Conservation (phyloP, 73 alveolate genomes). For the Tetrahymena thermophila region DNA sequence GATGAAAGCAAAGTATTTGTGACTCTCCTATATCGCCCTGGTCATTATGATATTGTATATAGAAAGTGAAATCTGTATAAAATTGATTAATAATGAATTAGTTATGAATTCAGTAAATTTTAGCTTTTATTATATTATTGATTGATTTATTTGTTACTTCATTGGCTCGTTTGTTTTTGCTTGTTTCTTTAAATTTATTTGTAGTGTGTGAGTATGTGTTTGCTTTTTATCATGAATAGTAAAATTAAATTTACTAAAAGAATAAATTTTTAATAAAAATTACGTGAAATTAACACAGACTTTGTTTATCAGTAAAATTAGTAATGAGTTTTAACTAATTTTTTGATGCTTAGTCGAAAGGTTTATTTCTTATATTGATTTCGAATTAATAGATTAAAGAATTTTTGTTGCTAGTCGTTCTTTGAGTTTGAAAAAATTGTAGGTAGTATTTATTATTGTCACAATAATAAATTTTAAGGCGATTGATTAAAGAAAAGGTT, state of each 20-base stretch:
- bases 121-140: too few relatives aligned
- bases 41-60: slow-evolving; percentile 56
- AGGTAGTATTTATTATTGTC: not conserved
- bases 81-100: not conserved
- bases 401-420: not conserved
- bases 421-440: not conserved
- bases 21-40: slow-evolving; percentile 49
- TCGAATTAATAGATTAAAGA: too few relatives aligned
- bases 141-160: not conserved
- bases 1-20: slow-evolving; percentile 24
- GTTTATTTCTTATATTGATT: not conserved
- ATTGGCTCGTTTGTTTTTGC: not conserved
- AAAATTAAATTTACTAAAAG: too few relatives aligned
- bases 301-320: not conserved
- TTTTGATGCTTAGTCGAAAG: not conserved
- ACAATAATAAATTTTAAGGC: not conserved
- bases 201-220: not conserved
- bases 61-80: not conserved
- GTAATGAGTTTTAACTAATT: not conserved
- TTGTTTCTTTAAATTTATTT: not conserved
- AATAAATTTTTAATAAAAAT: too few relatives aligned
- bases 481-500: too few relatives aligned
- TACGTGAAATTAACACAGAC: not conserved
- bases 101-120: not conserved
- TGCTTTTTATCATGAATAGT: not conserved